phyloP scores from a whole-genome alignment of 306 rosid genomes.

The Gillenia trifoliata region DNA sequence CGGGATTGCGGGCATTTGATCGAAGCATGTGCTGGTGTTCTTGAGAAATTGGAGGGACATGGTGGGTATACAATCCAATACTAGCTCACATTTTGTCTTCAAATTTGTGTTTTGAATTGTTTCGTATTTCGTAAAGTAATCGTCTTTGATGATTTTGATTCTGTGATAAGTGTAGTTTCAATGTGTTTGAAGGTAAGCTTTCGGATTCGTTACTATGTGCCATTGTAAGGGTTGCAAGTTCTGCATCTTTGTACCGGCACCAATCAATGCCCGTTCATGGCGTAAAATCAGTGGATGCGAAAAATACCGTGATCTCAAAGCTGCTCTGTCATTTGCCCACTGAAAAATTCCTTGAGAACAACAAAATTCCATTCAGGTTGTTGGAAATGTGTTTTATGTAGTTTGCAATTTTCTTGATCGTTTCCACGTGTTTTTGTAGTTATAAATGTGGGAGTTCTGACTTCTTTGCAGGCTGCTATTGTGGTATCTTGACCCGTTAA shows the following conservation, averaged over 20 bases:
- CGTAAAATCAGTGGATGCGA: conserved; percentile 5
- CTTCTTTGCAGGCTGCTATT: conserved; percentile 17
- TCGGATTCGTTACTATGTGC: conserved; percentile 17
- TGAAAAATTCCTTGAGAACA: not conserved
- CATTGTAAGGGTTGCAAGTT: conserved; percentile 20
- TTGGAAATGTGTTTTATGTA: not conserved
- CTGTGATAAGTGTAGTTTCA: not conserved
- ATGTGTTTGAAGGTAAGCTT: conserved; percentile 23
- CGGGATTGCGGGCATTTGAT: conserved; percentile 21
- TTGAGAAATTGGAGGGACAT: conserved; percentile 22
- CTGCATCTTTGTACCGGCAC: conserved; percentile 23
- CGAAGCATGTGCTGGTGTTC: conserved; percentile 22
- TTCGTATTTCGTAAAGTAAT: not conserved
- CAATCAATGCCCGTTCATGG: conserved; percentile 11
- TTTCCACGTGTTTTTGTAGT: not conserved
- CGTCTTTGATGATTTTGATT: not conserved
- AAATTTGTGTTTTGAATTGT: not conserved
- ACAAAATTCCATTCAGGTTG: conserved; percentile 30
- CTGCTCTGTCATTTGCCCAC: conserved; percentile 20
- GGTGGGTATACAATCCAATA: conserved; percentile 13
- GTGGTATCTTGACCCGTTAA: conserved; percentile 32
- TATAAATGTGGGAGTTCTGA: not conserved
- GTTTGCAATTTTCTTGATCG: not conserved
- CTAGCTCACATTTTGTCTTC: not conserved
- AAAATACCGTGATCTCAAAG: conserved; percentile 12